A percentile compares a stretch with the other conserved stretches of the same genome.
These are phyloP conservation scores for Pinus tabuliformis DNA, from an alignment of 75 land plant species.

Conservation along the genomic window DNA sequence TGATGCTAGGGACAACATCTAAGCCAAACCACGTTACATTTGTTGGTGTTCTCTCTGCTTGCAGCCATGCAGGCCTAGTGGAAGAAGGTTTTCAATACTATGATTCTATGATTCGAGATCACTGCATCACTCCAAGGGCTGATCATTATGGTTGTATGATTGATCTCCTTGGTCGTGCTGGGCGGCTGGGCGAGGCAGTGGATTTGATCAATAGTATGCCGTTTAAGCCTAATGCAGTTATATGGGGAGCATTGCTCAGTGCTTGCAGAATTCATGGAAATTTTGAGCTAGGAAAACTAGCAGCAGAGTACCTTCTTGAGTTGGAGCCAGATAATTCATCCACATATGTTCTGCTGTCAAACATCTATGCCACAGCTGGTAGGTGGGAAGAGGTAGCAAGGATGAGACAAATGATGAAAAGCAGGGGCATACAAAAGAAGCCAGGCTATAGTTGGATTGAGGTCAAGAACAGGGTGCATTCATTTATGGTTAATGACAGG, in stretches of 20 bases:
- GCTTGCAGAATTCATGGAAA: slow-evolving; percentile 11
- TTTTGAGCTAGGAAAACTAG: neutral
- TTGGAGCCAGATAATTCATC: slow-evolving; percentile 4
- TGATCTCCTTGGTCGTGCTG: slow-evolving; percentile 29
- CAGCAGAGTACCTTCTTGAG: neutral
- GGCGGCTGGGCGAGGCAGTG: slow-evolving; percentile 9
- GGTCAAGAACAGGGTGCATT: slow-evolving; percentile 19
- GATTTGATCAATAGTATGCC: slow-evolving; percentile 16
- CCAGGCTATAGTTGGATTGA: slow-evolving; percentile 51
- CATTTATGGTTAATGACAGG: slow-evolving; percentile 30
- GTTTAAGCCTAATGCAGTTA: slow-evolving; percentile 9
- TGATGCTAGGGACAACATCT: neutral
- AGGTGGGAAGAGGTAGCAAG: slow-evolving; percentile 1
- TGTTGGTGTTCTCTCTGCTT: slow-evolving; percentile 20
- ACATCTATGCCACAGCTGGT: slow-evolving; percentile 12
- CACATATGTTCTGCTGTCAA: slow-evolving; percentile 15
- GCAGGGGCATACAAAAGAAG: slow-evolving; percentile 28
- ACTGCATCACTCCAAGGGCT: slow-evolving; percentile 13
- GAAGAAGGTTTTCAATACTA: slow-evolving; percentile 7
- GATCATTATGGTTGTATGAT: slow-evolving; percentile 17
- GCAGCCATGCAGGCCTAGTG: slow-evolving; percentile 22
- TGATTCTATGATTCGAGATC: slow-evolving; percentile 7
- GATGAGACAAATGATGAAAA: slow-evolving; percentile 15
- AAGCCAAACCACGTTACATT: slow-evolving; percentile 17
- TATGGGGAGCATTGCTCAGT: slow-evolving; percentile 20